Base-by-base conservation (phyloP, 2,329 filamentous ascomycete species). In the Aspergillus udagawae region DNA sequence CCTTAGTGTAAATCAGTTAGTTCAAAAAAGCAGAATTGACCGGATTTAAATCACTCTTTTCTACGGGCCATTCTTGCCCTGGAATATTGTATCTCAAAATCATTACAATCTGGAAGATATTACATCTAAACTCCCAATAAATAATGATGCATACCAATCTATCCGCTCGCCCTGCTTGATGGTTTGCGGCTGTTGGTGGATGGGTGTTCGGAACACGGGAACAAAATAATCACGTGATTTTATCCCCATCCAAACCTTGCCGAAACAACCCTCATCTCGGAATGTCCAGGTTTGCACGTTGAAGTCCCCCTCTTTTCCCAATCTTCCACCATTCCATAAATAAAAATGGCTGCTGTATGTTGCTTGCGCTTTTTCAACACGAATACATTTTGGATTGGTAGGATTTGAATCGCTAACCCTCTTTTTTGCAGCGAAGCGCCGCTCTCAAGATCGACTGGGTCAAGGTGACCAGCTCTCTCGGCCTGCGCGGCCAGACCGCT, bases 391-490 rank as follows among this genome's bases (percentile, higher is more conserved):
- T 27, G 53, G 38, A 53, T 38, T 23, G 21, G 12, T 41, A 10
- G 52, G 44, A 53, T 53, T 59, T 17, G 38, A n/a, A 28, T 61
- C 62, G 63, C 65, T 69, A 66, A 67, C 65, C 45, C 47, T 59
- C 44, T 29, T 56, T 51, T 60, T 65, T 60, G 71, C 71, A 97
- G 93, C 90, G 92, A 86, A 96, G 91, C 86, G 92, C 93, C 84
- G 92, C 93, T 80, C 86, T 95, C 81, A 99, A 97, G 87, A 86
- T 99, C 85, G 94, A 99, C 88, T 99, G 94, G 94, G 86, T 86
- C 82, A 94, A 95, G 83, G 86, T 99, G 74, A 89, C 89, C 80
- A 86, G 85, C 80, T 95, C 93, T 75, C 92, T 99, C 73, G 93
- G 93, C 78, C 91, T 99, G 78, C 91, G 91, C 79, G 94, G 94